Evolutionary conservation across 129 eudicot species (phyloP).

Genomic region (Ambrosia trifida): DNA sequence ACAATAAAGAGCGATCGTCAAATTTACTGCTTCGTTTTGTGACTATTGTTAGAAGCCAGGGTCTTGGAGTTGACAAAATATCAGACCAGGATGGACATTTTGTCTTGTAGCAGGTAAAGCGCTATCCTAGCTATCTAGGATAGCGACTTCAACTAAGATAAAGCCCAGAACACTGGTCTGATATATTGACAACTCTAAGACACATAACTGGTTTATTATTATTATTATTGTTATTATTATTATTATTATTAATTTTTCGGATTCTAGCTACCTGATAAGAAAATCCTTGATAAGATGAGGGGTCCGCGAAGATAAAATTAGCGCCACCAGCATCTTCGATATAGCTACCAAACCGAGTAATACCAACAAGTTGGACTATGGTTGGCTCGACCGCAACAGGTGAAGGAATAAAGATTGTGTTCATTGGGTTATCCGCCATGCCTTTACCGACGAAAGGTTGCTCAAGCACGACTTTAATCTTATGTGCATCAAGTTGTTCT

Average conservation of each 20-base stretch:
- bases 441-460: slow-evolving; percentile 5
- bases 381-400: slow-evolving; percentile 1
- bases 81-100: too few relatives aligned
- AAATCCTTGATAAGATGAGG: not conserved
- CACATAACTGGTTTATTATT: too few relatives aligned
- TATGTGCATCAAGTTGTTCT: slow-evolving; percentile 7
- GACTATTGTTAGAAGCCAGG: too few relatives aligned
- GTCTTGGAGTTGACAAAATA: too few relatives aligned
- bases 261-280: not conserved
- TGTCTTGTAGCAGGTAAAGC: too few relatives aligned
- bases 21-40: not conserved
- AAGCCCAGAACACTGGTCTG: too few relatives aligned
- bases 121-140: too few relatives aligned
- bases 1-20: not conserved
- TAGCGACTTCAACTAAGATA: too few relatives aligned
- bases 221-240: too few relatives aligned
- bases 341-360: slow-evolving; percentile 7
- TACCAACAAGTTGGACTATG: not conserved
- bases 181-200: too few relatives aligned
- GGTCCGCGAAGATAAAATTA: not conserved
- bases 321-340: not conserved
- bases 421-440: slow-evolving; percentile 6
- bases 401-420: slow-evolving; percentile 6
- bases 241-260: too few relatives aligned
- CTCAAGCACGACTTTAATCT: not conserved